Conservation (phyloP, 2,329 filamentous ascomycete genomes). For the Fusarium equiseti region DNA sequence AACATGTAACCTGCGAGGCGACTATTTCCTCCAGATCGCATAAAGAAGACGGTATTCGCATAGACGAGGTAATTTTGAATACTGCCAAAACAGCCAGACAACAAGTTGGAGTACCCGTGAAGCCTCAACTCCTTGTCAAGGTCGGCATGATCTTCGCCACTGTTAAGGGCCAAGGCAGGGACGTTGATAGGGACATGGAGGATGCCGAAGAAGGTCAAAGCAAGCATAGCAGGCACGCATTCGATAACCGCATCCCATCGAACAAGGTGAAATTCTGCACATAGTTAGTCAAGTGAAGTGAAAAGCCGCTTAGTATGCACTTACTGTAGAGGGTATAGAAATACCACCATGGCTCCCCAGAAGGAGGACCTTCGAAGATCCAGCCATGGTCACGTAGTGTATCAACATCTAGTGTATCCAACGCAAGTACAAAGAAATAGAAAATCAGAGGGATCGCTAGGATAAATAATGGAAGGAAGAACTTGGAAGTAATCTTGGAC, state of each 20-base stretch:
- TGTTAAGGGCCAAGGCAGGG: slow-evolving; percentile 88
- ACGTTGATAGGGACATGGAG: slow-evolving; percentile 99
- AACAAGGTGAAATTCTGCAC: slow-evolving; percentile 80
- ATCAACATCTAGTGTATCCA: slow-evolving; percentile 75
- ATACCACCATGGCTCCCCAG: slow-evolving; percentile 93
- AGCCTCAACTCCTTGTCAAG: slow-evolving; percentile 92
- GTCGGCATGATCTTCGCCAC: slow-evolving; percentile 91
- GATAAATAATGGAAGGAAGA: slow-evolving; percentile 89
- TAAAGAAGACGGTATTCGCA: slow-evolving; percentile 97
- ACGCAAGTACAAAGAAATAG: slow-evolving; percentile 78
- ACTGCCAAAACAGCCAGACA: slow-evolving; percentile 88
- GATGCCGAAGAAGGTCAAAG: slow-evolving; percentile 96
- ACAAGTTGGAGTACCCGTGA: slow-evolving; percentile 91
- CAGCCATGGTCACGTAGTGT: slow-evolving; percentile 80
- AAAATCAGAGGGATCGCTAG: slow-evolving; percentile 81
- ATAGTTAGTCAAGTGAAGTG: slow-evolving; percentile 31
- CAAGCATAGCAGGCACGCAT: slow-evolving; percentile 93
- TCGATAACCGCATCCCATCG: slow-evolving; percentile 86
- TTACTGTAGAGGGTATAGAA: slow-evolving; percentile 96
- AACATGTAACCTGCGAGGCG: slow-evolving; percentile 88
- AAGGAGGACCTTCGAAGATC: slow-evolving; percentile 90
- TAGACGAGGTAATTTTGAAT: slow-evolving; percentile 98
- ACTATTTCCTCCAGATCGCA: slow-evolving; percentile 89
- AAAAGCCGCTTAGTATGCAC: slow-evolving; percentile 46
- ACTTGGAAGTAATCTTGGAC: slow-evolving; percentile 81